Evolutionary conservation across 495 filamentous ascomycete species (phyloP), one percentile per base, ranked within the genome.

Genomic region (Tuber microsphaerosporum): DNA sequence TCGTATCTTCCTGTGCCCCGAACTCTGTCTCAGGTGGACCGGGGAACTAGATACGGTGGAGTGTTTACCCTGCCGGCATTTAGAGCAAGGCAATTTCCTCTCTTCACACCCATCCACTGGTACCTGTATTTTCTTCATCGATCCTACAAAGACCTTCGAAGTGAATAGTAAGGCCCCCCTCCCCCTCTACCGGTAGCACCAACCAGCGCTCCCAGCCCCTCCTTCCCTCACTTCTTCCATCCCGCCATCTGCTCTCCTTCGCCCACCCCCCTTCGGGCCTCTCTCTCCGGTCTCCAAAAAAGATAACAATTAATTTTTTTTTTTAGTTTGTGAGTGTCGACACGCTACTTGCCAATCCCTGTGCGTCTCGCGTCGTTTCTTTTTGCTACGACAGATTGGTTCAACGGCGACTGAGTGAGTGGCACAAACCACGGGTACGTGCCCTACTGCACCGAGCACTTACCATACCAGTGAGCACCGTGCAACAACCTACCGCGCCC

Each of bases 141-240:
- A 19, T 41, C 10, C 31, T 12, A 44, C 37, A 10, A 20, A 41
- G 37, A 20, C 20, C 42, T 43, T 71, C 9, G 19, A 39, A 39
- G 42, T 41, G 34, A 41, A 41, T n/a, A 16, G 31, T 41, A 42
- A 42, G 70, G 9, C 70, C 37, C 31, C 34, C 43, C 69, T 19
- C 22, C 34, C 70, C 37, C 70, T 71, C n/a, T 34, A n/a, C 10
- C 48, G 19, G 48, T 42, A 41, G 43, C 43, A 37, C 43, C 70
- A 9, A 9, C 70, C n/a, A n/a, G 20, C 70, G 10, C 31, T 44
- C 70, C 43, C 17, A 3, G 19, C 70, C 70, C 43, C 70, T 44
- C 43, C 22, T 71, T 71, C 43, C 34, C n/a, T 44, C 39, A 71
- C 70, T 31, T 6, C 43, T 71, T 71, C 43, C 43, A 41, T 71